Evolutionary conservation across 1,139 yeast genomes (phyloP).

Genomic region (Zygoascus meyerae): DNA sequence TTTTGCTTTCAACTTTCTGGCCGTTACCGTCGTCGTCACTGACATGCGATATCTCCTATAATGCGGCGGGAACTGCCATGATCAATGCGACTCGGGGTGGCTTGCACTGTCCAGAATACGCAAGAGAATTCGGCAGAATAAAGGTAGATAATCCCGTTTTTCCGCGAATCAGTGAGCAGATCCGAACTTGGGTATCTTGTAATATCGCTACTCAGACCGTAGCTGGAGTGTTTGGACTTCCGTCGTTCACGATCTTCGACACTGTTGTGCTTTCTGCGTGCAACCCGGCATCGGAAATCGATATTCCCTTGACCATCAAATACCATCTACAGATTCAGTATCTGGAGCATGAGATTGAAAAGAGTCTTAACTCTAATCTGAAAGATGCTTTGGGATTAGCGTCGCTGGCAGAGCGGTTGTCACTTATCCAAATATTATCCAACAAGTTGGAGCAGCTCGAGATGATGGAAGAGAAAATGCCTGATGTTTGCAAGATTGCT

Average conservation of each 20-base stretch:
- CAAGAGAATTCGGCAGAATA: constrained; percentile 46
- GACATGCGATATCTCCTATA: constrained; percentile 94
- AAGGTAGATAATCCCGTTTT: constrained; percentile 29
- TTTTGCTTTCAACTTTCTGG: constrained; percentile 84
- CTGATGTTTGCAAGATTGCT: constrained; percentile 47
- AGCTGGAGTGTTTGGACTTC: constrained; percentile 91
- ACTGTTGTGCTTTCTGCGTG: constrained; percentile 57
- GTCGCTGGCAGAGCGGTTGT: constrained; percentile 64
- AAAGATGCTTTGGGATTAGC: constrained; percentile 59
- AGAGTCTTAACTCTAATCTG: constrained; percentile 67
- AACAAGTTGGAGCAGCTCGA: constrained; percentile 75
- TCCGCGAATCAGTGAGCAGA: constrained; percentile 62
- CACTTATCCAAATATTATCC: constrained; percentile 63
- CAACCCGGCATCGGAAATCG: constrained; percentile 37
- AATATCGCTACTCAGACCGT: constrained; percentile 84
- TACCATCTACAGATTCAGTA: constrained; percentile 79
- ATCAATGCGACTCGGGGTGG: constrained; percentile 91
- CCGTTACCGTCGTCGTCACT: constrained; percentile 91
- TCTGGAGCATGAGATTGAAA: constrained; percentile 79
- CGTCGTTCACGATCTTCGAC: constrained; percentile 84
- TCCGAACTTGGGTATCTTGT: constrained; percentile 89
- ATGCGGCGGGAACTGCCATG: constrained; percentile 85
- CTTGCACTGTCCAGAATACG: constrained; percentile 67
- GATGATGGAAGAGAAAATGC: constrained; percentile 31
- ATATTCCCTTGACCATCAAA: constrained; percentile 56